Evolutionary conservation across 2,329 filamentous ascomycete genomes (phyloP).

Genomic region (Aspergillus versicolor): DNA sequence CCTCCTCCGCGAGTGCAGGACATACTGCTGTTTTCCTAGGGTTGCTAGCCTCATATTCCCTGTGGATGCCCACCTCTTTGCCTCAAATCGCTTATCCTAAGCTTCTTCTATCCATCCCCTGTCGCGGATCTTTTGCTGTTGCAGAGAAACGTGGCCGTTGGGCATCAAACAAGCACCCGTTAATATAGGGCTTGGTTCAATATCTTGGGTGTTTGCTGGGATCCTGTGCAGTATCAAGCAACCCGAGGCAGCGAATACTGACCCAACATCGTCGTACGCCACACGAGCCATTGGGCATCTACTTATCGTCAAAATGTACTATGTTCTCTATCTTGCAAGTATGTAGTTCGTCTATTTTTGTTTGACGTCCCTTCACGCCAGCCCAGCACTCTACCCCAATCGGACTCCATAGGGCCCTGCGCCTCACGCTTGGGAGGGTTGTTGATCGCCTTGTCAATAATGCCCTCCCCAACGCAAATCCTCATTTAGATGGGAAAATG

Average conservation of each 20-base stretch:
- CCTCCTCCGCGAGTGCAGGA: slow-evolving; percentile 13
- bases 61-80: slow-evolving; percentile 11
- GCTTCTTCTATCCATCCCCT: slow-evolving; percentile 7
- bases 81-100: slow-evolving; percentile 12
- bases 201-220: slow-evolving; percentile 18
- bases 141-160: slow-evolving; percentile 22
- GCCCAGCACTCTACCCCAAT: not conserved
- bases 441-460: not conserved
- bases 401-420: not conserved
- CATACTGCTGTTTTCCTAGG: slow-evolving; percentile 13
- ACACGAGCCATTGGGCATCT: slow-evolving; percentile 21
- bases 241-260: slow-evolving; percentile 25
- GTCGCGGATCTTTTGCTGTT: slow-evolving; percentile 11
- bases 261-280: slow-evolving; percentile 20
- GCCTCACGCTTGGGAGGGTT: not conserved
- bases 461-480: not conserved
- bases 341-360: slow-evolving; percentile 48
- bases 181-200: slow-evolving; percentile 16
- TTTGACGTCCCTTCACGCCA: slow-evolving; percentile 1
- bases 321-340: slow-evolving; percentile 70
- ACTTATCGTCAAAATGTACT: slow-evolving; percentile 40
- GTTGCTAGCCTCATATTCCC: slow-evolving; percentile 15
- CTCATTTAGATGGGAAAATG: not conserved
- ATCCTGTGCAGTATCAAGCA: slow-evolving; percentile 20
- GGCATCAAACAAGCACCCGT: slow-evolving; percentile 23